Evolutionary conservation across 768 basidiomycete species (phyloP).

Genomic region (Hypsizygus marmoreus): DNA sequence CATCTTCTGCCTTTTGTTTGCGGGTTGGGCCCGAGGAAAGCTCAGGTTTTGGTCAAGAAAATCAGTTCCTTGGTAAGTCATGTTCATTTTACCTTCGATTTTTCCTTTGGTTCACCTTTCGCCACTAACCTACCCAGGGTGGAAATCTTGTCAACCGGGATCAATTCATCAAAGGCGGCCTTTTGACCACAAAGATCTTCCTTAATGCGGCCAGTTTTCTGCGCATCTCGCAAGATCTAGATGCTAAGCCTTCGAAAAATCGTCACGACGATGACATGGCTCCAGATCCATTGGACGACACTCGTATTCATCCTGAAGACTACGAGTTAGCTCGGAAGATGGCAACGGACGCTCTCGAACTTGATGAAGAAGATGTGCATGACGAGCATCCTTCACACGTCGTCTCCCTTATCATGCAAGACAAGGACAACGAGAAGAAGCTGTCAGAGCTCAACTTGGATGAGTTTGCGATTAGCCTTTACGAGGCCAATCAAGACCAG

Average conservation of each 20-base stretch:
- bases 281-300: conserved; percentile 90
- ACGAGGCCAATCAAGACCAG: conserved; percentile 76
- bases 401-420: conserved; percentile 83
- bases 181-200: conserved; percentile 87
- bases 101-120: conserved; percentile 7
- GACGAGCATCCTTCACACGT: conserved; percentile 91
- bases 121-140: conserved; percentile 51
- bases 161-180: conserved; percentile 79
- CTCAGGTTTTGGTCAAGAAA: conserved; percentile 78
- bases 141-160: conserved; percentile 85
- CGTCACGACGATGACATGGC: conserved; percentile 70
- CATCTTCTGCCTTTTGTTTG: conserved; percentile 87
- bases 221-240: conserved; percentile 76
- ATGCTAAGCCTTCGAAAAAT: conserved; percentile 61
- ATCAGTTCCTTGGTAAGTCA: conserved; percentile 71
- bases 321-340: conserved; percentile 98
- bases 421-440: conserved; percentile 76
- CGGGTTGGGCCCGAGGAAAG: conserved; percentile 94
- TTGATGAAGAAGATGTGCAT: conserved; percentile 96
- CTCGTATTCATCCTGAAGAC: conserved; percentile 96
- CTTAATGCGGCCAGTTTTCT: conserved; percentile 93
- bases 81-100: background rate
- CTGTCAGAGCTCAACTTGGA: conserved; percentile 90
- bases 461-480: conserved; percentile 93
- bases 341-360: conserved; percentile 95